These are phyloP conservation scores for Boletus sp. DNA, from an alignment of 768 basidiomycete genomes.

Conservation along the genomic window DNA sequence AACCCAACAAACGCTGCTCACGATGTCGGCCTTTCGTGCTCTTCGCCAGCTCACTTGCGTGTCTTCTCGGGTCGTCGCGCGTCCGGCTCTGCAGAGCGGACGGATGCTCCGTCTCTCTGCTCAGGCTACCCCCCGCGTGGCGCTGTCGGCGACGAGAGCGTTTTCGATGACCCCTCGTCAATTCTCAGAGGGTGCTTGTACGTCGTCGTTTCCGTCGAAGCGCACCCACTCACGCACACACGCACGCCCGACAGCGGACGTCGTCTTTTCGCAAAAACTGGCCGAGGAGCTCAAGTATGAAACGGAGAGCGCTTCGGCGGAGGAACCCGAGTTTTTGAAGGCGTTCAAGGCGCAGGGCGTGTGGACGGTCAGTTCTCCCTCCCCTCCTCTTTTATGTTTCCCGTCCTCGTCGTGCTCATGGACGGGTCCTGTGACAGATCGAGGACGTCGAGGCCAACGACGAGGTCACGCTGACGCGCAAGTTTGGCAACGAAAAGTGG, in stretches of 20 bases:
- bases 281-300: slow-evolving; percentile 86
- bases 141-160: slow-evolving; percentile 31
- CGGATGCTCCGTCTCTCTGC: slow-evolving; percentile 19
- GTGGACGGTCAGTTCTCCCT: slow-evolving; percentile 59
- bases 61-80: slow-evolving; percentile 38
- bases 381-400: too few relatives aligned
- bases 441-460: slow-evolving; percentile 70
- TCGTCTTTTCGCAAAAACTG: slow-evolving; percentile 71
- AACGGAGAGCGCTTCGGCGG: slow-evolving; percentile 48
- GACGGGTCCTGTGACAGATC: slow-evolving; percentile 44
- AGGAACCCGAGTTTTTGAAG: slow-evolving; percentile 74
- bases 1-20: slow-evolving; percentile 4
- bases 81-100: slow-evolving; percentile 26
- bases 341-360: slow-evolving; percentile 68
- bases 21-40: slow-evolving; percentile 63
- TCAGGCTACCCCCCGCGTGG: slow-evolving; percentile 12
- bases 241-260: slow-evolving; percentile 52
- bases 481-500: slow-evolving; percentile 88
- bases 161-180: slow-evolving; percentile 41
- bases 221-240: background rate
- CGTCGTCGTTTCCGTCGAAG: slow-evolving; percentile 9
- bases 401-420: background rate
- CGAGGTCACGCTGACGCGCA: slow-evolving; percentile 78
- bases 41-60: slow-evolving; percentile 54
- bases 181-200: slow-evolving; percentile 45